Evolutionary conservation across 2,329 filamentous ascomycete genomes (phyloP).

Genomic region (Apiospora sp.): DNA sequence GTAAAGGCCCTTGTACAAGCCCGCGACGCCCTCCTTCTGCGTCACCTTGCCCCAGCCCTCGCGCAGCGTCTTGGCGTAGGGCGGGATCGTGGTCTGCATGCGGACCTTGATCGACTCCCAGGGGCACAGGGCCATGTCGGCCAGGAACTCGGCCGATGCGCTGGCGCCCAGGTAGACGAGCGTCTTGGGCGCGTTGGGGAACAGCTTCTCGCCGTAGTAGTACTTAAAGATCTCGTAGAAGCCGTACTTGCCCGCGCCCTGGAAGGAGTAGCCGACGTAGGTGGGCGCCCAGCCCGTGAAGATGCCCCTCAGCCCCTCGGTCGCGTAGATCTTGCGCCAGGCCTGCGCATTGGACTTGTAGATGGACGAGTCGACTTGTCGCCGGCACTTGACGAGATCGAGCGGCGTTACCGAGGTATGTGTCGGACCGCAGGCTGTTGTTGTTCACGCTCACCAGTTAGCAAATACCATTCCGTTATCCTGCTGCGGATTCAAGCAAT

Average conservation of each 20-base stretch:
- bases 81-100: constrained; percentile 82
- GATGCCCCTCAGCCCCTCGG: constrained; percentile 79
- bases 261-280: constrained; percentile 80
- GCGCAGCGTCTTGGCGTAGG: constrained; percentile 75
- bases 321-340: constrained; percentile 76
- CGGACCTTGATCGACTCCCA: constrained; percentile 86
- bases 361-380: constrained; percentile 82
- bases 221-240: constrained; percentile 93
- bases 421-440: constrained; percentile 28
- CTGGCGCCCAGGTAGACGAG: constrained; percentile 75
- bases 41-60: constrained; percentile 74
- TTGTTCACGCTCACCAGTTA: neutral
- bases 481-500: no score
- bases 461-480: neutral
- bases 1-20: constrained; percentile 84
- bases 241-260: constrained; percentile 89
- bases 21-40: constrained; percentile 73
- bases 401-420: constrained; percentile 58
- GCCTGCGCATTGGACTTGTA: constrained; percentile 85
- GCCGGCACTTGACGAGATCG: constrained; percentile 86
- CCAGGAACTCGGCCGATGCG: constrained; percentile 77
- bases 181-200: constrained; percentile 77
- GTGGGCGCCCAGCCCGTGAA: constrained; percentile 88
- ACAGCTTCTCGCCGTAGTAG: constrained; percentile 78
- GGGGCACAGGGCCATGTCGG: constrained; percentile 79